Base-by-base conservation (phyloP, 2,329 filamentous ascomycete species). In the Podosphaera aphanis region DNA sequence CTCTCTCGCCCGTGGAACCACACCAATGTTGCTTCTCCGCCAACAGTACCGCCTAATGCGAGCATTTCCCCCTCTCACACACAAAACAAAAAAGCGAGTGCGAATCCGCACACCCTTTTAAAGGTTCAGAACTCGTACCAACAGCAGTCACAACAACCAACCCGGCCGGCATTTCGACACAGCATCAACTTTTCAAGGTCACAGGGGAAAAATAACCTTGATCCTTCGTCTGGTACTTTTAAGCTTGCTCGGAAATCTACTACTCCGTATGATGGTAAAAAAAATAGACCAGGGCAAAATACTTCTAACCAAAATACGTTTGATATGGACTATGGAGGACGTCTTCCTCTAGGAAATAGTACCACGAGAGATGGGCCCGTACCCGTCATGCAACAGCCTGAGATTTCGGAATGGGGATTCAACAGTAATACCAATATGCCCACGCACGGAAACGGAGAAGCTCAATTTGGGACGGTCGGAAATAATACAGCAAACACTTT, bases 51-150 rank as follows among this genome's bases (percentile, higher is more conserved):
- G 8, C 60, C 61, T 43, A 60, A 59, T 31, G 67, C 66, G 47
- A 72, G 65, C 51, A 69, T 69, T 29, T 79, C 77, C 13, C 75
- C 77, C 2, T 68, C 68, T 38, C 66, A 71, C 47, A 65, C 66
- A 29, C 67, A 73, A 49, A 10, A 36, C 13, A 25, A 13, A 1
- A 20, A 21, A n/a, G 11, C 18, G 6, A 64, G 71, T 37, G 64
- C 59, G 1, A 53, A 58, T 16, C 48, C 53, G 19, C 55, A 58
- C 27, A 55, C 53, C n/a, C 53, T 66, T 5, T 55, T 59, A 31
- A 69, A 70, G 38, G 52, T 66, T 10, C 58, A 63, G 38, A 67
- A 63, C 43, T 48, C 48, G 27, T 47, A 48, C 58, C 62, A 50
- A 58, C 63, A 25, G 56, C 66, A 33, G 31, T 56, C 4, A 33